Conservation (phyloP, 2,329 filamentous ascomycete genomes). For the Gyromitra esculenta region DNA sequence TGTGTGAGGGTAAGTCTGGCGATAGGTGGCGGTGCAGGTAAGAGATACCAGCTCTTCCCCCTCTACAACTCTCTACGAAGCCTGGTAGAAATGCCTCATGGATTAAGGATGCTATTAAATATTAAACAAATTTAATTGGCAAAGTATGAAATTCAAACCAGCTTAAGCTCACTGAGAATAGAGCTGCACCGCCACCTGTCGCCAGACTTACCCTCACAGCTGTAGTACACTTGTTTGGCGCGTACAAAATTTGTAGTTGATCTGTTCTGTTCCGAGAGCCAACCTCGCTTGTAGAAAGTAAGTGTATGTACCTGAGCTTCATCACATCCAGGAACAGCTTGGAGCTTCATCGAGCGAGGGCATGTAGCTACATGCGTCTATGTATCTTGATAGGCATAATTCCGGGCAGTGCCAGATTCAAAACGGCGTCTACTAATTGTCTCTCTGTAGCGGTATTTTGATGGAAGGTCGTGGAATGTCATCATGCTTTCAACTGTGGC, state of each 20-base stretch:
- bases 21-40: too few relatives aligned
- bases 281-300: background rate
- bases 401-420: background rate
- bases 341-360: background rate
- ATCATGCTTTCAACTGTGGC: slow-evolving; percentile 3
- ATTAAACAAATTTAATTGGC: too few relatives aligned
- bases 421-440: too few relatives aligned
- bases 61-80: too few relatives aligned
- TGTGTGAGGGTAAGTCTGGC: too few relatives aligned
- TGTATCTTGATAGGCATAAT: background rate
- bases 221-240: background rate
- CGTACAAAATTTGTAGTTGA: background rate
- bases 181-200: too few relatives aligned
- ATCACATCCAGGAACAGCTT: slow-evolving; percentile 9
- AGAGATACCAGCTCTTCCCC: too few relatives aligned
- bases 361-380: background rate
- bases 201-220: too few relatives aligned
- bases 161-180: too few relatives aligned
- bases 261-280: background rate
- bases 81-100: too few relatives aligned
- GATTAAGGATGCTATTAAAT: too few relatives aligned
- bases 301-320: slow-evolving; percentile 3
- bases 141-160: too few relatives aligned
- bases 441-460: background rate
- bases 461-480: slow-evolving; percentile 34